Conservation (phyloP, 305 asterid species). For the Petunia hybrid region DNA sequence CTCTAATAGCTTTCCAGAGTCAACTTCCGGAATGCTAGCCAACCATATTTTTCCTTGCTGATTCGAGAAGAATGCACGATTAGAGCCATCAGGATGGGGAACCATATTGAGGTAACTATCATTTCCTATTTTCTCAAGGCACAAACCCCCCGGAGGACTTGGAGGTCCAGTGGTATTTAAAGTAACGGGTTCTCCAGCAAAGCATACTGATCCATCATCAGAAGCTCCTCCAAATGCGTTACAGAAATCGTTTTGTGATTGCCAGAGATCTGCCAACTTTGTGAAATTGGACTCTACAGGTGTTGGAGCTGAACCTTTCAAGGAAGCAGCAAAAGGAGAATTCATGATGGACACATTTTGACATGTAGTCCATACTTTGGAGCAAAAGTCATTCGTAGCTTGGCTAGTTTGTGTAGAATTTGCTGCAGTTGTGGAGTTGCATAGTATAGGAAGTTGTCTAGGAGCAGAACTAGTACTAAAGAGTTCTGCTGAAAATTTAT, state of each 20-base stretch:
- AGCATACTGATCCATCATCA: conserved; percentile 59
- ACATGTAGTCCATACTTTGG: conserved; percentile 79
- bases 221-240: conserved; percentile 72
- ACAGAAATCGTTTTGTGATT: conserved; percentile 73
- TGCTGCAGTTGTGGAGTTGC: conserved; percentile 68
- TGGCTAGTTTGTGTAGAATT: conserved; percentile 59
- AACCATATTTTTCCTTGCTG: conserved; percentile 85
- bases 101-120: conserved; percentile 78
- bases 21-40: conserved; percentile 71
- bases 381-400: conserved; percentile 61
- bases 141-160: conserved; percentile 70
- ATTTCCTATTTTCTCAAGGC: conserved; percentile 85
- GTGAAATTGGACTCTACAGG: conserved; percentile 59
- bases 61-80: conserved; percentile 79
- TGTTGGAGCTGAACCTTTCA: conserved; percentile 53
- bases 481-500: conserved; percentile 80
- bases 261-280: conserved; percentile 68
- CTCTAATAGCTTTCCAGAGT: conserved; percentile 63
- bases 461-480: conserved; percentile 53
- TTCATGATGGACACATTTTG: conserved; percentile 63
- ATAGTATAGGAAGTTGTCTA: conserved; percentile 69
- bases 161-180: conserved; percentile 50
- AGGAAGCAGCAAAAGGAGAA: conserved; percentile 69
- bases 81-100: conserved; percentile 86
- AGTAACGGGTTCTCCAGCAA: conserved; percentile 60